These are phyloP conservation scores for Polychaeton citri DNA, from an alignment of 2,329 filamentous ascomycete genomes.

Conservation along the genomic window DNA sequence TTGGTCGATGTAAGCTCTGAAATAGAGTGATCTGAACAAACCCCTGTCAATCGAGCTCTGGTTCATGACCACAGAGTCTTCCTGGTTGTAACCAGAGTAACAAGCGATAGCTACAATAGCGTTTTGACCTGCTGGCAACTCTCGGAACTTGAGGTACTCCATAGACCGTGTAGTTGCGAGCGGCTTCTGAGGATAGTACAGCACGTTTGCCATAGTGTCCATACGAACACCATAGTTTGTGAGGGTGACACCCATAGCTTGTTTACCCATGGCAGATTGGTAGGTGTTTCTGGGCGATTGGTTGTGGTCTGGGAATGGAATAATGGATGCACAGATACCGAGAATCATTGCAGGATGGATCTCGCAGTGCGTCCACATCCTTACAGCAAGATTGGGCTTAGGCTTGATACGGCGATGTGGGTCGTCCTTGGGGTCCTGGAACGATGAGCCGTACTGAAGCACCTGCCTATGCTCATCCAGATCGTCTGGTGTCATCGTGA, in stretches of 20 bases:
- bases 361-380: conserved; percentile 95
- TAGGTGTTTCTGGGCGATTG: conserved; percentile 97
- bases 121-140: conserved; percentile 92
- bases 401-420: conserved; percentile 80
- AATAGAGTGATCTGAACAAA: conserved; percentile 94
- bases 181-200: conserved; percentile 98
- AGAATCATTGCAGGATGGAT: conserved; percentile 99
- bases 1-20: conserved; percentile 91
- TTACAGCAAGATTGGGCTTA: conserved; percentile 70
- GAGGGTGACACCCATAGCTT: conserved; percentile 98
- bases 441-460: conserved; percentile 15
- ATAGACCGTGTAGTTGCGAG: conserved; percentile 92
- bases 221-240: conserved; percentile 95
- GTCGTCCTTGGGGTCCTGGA: conserved; percentile 50
- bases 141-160: conserved; percentile 97
- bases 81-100: conserved; percentile 98
- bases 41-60: conserved; percentile 97
- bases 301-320: conserved; percentile 98
- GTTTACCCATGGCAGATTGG: conserved; percentile 99
- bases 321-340: conserved; percentile 96
- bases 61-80: conserved; percentile 99
- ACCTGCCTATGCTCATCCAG: conserved; percentile 48
- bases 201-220: conserved; percentile 99
- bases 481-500: conserved; percentile 96
- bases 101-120: conserved; percentile 95